Conservation (phyloP, 441 rosid genomes). For the Adansonia rubrostipa region DNA sequence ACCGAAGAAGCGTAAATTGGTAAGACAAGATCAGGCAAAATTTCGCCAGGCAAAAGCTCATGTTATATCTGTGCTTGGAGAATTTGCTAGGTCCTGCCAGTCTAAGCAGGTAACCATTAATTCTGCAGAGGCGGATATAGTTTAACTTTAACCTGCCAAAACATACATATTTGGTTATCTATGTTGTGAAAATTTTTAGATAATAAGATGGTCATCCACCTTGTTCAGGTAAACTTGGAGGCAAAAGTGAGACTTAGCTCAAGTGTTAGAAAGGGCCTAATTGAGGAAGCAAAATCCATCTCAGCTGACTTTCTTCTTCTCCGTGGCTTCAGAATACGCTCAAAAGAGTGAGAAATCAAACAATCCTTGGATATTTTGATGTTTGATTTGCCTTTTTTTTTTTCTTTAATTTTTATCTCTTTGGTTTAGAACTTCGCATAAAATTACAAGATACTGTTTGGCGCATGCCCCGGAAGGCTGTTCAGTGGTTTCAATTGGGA, state of each 20-base stretch:
- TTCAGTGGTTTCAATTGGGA: slow-evolving; percentile 63
- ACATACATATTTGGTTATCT: background rate
- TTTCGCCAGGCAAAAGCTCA: slow-evolving; percentile 77
- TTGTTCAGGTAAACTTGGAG: slow-evolving; percentile 74
- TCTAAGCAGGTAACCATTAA: slow-evolving; percentile 52
- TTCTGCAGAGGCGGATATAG: background rate
- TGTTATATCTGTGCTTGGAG: slow-evolving; percentile 83
- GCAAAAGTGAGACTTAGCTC: slow-evolving; percentile 77
- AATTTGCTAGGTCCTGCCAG: slow-evolving; percentile 63
- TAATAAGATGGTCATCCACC: background rate
- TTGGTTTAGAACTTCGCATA: slow-evolving; percentile 49
- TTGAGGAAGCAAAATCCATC: slow-evolving; percentile 72
- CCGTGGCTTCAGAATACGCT: slow-evolving; percentile 52
- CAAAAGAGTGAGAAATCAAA: slow-evolving; percentile 47
- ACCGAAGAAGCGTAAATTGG: slow-evolving; percentile 47
- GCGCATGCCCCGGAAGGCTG: slow-evolving; percentile 66
- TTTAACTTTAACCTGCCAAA: background rate
- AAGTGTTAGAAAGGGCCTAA: slow-evolving; percentile 59
- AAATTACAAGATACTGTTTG: slow-evolving; percentile 54
- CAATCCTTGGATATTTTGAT: background rate
- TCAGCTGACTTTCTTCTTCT: slow-evolving; percentile 76
- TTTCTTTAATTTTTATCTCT: background rate
- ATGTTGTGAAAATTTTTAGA: background rate
- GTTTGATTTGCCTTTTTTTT: background rate
- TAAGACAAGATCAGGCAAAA: slow-evolving; percentile 43